phyloP scores from a whole-genome alignment of 2,329 filamentous ascomycete species.

The Monosporascus sp. region DNA sequence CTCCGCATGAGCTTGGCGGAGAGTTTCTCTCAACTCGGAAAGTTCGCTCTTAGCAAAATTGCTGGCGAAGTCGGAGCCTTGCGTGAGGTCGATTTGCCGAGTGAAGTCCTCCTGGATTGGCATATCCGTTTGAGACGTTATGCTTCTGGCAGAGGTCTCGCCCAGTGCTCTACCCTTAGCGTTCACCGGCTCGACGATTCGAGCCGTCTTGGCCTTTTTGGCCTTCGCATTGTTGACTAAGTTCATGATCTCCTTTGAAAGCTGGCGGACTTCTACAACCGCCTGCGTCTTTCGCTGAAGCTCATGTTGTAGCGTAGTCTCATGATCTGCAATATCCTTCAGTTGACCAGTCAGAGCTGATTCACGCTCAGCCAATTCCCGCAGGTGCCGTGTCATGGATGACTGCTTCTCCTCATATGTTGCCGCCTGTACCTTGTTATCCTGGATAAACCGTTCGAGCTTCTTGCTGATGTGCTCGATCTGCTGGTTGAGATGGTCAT shows the following conservation, averaged over 20 bases:
- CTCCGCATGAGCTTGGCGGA: constrained; percentile 21
- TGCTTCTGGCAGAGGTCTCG: constrained; percentile 30
- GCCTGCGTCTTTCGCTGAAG: constrained; percentile 11
- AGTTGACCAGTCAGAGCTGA: constrained; percentile 12
- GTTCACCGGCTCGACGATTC: constrained; percentile 24
- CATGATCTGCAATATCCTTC: constrained; percentile 13
- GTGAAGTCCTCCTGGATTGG: constrained; percentile 32
- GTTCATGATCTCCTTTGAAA: constrained; percentile 17
- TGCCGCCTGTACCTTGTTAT: constrained; percentile 19
- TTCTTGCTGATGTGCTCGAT: constrained; percentile 32
- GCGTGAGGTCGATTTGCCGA: constrained; percentile 29
- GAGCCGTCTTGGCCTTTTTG: constrained; percentile 27
- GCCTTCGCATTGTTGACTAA: constrained; percentile 20
- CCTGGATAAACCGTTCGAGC: constrained; percentile 22
- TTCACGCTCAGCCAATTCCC: constrained; percentile 15
- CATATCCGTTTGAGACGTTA: constrained; percentile 24
- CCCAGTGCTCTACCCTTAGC: constrained; percentile 18
- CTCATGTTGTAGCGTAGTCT: constrained; percentile 13
- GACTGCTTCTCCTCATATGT: constrained; percentile 13
- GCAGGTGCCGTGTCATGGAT: constrained; percentile 15
- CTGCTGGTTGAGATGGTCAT: constrained; percentile 33
- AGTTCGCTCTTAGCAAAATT: constrained; percentile 23
- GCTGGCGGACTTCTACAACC: constrained; percentile 15
- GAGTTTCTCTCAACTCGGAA: constrained; percentile 11
- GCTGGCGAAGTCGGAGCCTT: constrained; percentile 27